Percentiles rank a stretch among this genome's conserved stretches.
Evolutionary conservation across 768 basidiomycete species (phyloP).

Genomic region (Mycena sanguinolenta): DNA sequence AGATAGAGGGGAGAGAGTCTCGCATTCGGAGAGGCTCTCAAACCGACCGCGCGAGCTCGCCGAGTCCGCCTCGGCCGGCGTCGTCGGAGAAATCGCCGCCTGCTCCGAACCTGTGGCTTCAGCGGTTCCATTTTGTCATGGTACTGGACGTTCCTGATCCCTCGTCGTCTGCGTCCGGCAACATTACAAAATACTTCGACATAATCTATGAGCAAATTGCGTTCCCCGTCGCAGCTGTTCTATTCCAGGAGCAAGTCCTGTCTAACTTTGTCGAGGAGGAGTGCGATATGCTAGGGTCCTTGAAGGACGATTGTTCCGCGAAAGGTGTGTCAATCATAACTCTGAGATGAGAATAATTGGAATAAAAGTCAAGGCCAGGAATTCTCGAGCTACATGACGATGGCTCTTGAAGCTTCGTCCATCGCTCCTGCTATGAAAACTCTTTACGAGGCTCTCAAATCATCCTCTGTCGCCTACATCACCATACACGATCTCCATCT

Average conservation of each 20-base stretch:
- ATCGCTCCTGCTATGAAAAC: slow-evolving; percentile 85
- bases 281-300: slow-evolving; percentile 74
- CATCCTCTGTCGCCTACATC: slow-evolving; percentile 81
- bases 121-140: slow-evolving; percentile 88
- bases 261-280: slow-evolving; percentile 89
- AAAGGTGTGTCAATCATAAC: slow-evolving; percentile 60
- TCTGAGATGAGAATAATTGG: slow-evolving; percentile 19
- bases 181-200: slow-evolving; percentile 84
- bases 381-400: slow-evolving; percentile 66
- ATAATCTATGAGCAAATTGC: slow-evolving; percentile 90
- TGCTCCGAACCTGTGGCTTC: slow-evolving; percentile 64
- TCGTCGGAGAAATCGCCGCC: slow-evolving; percentile 52
- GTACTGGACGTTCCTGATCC: slow-evolving; percentile 93
- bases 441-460: slow-evolving; percentile 84
- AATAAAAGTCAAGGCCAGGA: slow-evolving; percentile 61
- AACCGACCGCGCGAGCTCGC: slow-evolving; percentile 46
- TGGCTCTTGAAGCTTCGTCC: slow-evolving; percentile 75
- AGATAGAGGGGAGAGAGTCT: slow-evolving; percentile 69
- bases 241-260: slow-evolving; percentile 91
- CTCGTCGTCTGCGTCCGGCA: slow-evolving; percentile 84
- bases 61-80: slow-evolving; percentile 43
- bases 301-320: slow-evolving; percentile 79
- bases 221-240: slow-evolving; percentile 91
- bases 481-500: slow-evolving; percentile 84
- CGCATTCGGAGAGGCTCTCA: slow-evolving; percentile 53